Base-by-base conservation (phyloP, 2,329 filamentous ascomycete species). In the Ustilaginoidea virens region DNA sequence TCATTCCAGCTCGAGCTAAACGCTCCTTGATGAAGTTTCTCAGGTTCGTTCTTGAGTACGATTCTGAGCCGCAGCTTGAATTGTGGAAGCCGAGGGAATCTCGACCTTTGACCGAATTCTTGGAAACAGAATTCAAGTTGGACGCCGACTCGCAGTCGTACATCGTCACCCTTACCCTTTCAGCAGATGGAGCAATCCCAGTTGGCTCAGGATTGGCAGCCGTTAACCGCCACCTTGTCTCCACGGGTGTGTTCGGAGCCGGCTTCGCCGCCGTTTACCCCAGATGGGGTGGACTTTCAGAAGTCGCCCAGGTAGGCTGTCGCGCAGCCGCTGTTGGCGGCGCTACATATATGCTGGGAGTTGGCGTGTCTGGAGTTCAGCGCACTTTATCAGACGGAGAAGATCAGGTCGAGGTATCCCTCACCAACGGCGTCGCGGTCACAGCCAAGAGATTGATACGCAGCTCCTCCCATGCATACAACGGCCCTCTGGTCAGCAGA, bases 1-100 rank as follows among this genome's bases (percentile, higher is more conserved):
- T 65, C 15, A 80, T 96, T 32, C 72, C 82, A 25, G 66, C 79
- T 39, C 78, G 79, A 38, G 74, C 82, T 5, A 96, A 96, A 58
- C 74, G 87, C 30, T 69, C 70, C 7, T 55, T 96, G 44, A 93
- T 94, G 78, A 92, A 92, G 52, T 92, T 94, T 44, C 65, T 96
- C 44, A 86, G 87, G 50, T 87, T 90, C 47, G 78, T 93, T 30
- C 61, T 74, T 34, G 70, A 83, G 41, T 77, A 76, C 43, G 69
- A 80, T 39, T 68, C 54, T n/a, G 58, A 62, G 30, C 48, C 49
- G 29, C 69, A 70, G 44, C 50, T 42, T 28, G 66, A 66, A 29
- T 41, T 61, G 3, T 83, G 77, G 77, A 53, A 71, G 34, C 43
- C 57, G 2, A 59, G 69, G 29, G 67, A 72, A 17, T 50, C 61